Base-by-base conservation (phyloP, 192 early-diverging fungal species). In the Rhizoclosmatium globosum region DNA sequence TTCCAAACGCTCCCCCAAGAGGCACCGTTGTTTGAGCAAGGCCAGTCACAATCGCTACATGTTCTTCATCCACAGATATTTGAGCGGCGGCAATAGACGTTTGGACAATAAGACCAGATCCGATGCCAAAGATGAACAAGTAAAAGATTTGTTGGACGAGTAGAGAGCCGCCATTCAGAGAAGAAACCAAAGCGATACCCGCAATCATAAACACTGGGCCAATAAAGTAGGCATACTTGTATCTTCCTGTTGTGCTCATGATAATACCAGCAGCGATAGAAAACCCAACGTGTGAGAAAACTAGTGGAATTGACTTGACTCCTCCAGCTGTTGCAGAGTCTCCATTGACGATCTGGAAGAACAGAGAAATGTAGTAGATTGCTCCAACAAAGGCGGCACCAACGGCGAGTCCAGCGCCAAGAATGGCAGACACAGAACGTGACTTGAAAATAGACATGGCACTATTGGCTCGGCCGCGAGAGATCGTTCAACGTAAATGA, bases 261-360 rank as follows among this genome's bases (percentile, higher is more conserved):
- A 91, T 31, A 9, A 89, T 85, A 4, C 96, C 96, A 23, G 87
- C 86, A 0, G 47, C 45, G 69, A 97, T 90, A 50, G 89, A 91
- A 9, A 92, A 76, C 13, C 93, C 42, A 41, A 95, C 91, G 47
- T 93, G 87, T n/a, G 93, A 92, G 3, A 92, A 67, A 19, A 95
- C 89, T 61, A 94, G 90, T 1, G 95, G 93, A 67, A 97, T 83
- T 64, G 92, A 79, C 53, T 93, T 87, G 15, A 95, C 71, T 60
- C 96, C 96, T 2, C 94, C 90, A 9, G 85, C 82, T 2, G 93
- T 96, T 0, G 96, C 93, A 15, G 82, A 76, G 46, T 92, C 89
- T 38, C 89, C 92, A 67, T 92, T 85, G 41, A 95, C 92, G 58
- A 97, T 85, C 81, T 95, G 91, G 82, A 95, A 94, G 81, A 90